Percentiles rank a stretch among this genome's conserved stretches.
Evolutionary conservation across 208 protist genomes (phyloP).

Genomic region (Entamoeba invadens): DNA sequence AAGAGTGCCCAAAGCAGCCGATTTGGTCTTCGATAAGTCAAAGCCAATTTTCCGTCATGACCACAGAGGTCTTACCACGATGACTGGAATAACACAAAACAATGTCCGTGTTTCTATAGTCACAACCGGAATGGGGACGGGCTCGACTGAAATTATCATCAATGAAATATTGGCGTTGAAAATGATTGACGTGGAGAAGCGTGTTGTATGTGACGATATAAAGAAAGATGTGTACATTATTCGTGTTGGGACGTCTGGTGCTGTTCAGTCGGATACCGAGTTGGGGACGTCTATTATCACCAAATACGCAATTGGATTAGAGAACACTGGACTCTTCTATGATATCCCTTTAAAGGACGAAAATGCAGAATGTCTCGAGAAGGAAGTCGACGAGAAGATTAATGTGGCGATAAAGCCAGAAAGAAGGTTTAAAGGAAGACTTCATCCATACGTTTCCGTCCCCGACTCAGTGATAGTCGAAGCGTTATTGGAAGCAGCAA

Average conservation of each 20-base stretch:
- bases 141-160: not conserved
- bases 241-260: not conserved
- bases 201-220: not conserved
- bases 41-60: not conserved
- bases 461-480: not conserved
- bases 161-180: not conserved
- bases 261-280: not conserved
- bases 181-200: not conserved
- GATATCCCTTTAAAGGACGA: not conserved
- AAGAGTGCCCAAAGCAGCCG: not conserved
- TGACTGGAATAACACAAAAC: not conserved
- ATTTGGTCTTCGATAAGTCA: not conserved
- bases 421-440: not conserved
- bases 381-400: not conserved
- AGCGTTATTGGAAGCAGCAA: not conserved
- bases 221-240: not conserved
- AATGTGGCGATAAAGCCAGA: not conserved
- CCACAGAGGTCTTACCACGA: not conserved
- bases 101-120: not conserved
- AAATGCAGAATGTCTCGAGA: not conserved
- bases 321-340: not conserved
- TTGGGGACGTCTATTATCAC: not conserved
- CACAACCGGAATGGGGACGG: not conserved
- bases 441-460: not conserved
- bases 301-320: not conserved